Conservation (phyloP, 352 stramenopile genomes). For the Globisporangium spinosum region DNA sequence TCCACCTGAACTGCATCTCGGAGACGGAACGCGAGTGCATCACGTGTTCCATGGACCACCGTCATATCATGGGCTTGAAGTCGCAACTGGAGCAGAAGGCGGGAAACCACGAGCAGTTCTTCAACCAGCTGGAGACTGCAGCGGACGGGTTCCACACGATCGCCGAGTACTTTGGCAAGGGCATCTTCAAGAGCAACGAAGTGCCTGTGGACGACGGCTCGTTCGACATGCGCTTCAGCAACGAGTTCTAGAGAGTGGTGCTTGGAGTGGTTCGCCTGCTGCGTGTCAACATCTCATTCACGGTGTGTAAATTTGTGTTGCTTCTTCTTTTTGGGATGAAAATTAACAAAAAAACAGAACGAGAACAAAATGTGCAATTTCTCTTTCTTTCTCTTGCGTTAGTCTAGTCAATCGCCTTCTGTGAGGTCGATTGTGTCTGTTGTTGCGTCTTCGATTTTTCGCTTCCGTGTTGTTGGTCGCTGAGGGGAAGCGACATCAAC, state of each 20-base stretch:
- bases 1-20: conserved; percentile 88
- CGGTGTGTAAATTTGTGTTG: conserved; percentile 8
- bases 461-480: background rate
- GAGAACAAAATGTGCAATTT: background rate
- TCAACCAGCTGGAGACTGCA: conserved; percentile 88
- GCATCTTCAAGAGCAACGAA: conserved; percentile 87
- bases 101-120: conserved; percentile 91
- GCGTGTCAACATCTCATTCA: background rate
- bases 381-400: background rate
- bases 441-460: background rate
- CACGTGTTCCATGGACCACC: conserved; percentile 84
- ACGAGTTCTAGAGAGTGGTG: conserved; percentile 58
- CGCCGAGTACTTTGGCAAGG: conserved; percentile 91
- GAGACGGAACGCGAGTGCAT: conserved; percentile 88
- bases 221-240: conserved; percentile 80
- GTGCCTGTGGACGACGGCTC: conserved; percentile 55
- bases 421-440: conserved; percentile 30
- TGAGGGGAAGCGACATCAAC: background rate
- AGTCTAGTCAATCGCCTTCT: conserved; percentile 3
- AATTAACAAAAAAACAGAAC: background rate
- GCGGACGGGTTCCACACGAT: conserved; percentile 88
- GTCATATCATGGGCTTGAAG: conserved; percentile 82
- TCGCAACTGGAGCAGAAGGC: conserved; percentile 86
- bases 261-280: background rate
- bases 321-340: background rate